Percentiles rank a stretch among this genome's conserved stretches.
Evolutionary conservation across 2,329 filamentous ascomycete species (phyloP).

Genomic region (Aspergillus sp.): DNA sequence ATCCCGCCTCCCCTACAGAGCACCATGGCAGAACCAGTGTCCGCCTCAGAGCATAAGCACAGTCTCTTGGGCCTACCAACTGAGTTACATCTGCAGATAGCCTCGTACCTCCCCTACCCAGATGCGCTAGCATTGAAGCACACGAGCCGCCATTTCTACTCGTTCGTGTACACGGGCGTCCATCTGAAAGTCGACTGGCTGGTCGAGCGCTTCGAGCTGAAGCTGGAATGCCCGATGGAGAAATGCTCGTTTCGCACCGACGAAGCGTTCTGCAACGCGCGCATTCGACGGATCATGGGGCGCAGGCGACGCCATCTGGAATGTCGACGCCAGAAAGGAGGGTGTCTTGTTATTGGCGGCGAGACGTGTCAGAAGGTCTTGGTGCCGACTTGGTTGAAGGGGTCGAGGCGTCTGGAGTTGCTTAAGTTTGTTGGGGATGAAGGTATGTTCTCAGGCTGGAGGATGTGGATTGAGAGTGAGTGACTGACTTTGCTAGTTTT

Average conservation of each 20-base stretch:
- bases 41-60: not conserved
- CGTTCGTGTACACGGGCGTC: constrained; percentile 63
- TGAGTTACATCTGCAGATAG: constrained; percentile 65
- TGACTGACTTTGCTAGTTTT: constrained; percentile 8
- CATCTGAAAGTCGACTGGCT: constrained; percentile 68
- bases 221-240: constrained; percentile 63
- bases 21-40: not conserved
- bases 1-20: too few species aligned
- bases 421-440: constrained; percentile 21
- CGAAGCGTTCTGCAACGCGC: constrained; percentile 39
- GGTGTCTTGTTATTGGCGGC: constrained; percentile 39
- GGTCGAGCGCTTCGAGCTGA: constrained; percentile 59
- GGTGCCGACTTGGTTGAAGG: constrained; percentile 29
- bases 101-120: constrained; percentile 62
- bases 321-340: constrained; percentile 28
- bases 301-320: constrained; percentile 40
- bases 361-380: constrained; percentile 29
- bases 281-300: constrained; percentile 42
- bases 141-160: constrained; percentile 61
- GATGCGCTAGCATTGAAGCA: constrained; percentile 71
- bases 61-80: constrained; percentile 57
- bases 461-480: not conserved
- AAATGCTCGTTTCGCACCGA: constrained; percentile 43
- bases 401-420: constrained; percentile 13
- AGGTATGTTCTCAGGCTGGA: constrained; percentile 22